Percentiles rank a stretch among this genome's conserved stretches.
phyloP scores from a whole-genome alignment of 805 yeast genomes.

The Ascoidea rubescens region DNA sequence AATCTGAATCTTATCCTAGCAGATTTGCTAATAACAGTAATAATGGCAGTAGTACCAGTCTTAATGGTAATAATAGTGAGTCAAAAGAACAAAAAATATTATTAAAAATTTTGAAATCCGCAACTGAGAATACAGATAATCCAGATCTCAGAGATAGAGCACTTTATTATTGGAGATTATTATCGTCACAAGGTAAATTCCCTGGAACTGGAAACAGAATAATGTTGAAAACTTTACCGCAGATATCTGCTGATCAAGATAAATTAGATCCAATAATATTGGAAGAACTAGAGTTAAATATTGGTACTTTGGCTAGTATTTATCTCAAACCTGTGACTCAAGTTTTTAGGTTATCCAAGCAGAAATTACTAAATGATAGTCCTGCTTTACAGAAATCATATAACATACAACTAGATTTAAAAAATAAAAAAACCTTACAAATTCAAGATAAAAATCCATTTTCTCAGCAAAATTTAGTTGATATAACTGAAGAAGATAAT shows the following conservation, averaged over 20 bases:
- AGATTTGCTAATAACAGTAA: constrained; percentile 6
- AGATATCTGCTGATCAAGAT: constrained; percentile 52
- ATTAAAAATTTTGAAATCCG: constrained; percentile 42
- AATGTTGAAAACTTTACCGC: constrained; percentile 48
- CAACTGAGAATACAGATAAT: constrained; percentile 62
- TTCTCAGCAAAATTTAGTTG: not conserved
- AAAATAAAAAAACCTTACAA: not conserved
- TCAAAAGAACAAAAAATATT: constrained; percentile 38
- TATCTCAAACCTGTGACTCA: constrained; percentile 75
- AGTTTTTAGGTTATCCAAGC: constrained; percentile 55
- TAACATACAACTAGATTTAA: not conserved
- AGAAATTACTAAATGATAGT: constrained; percentile 33
- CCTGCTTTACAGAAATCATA: constrained; percentile 25
- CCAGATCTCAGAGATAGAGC: constrained; percentile 86
- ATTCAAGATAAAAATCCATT: not conserved
- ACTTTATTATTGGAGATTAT: constrained; percentile 70
- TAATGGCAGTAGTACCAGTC: no score
- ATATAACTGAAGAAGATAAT: no score
- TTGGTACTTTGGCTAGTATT: constrained; percentile 73
- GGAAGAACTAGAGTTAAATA: constrained; percentile 71
- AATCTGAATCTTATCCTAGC: constrained; percentile 24
- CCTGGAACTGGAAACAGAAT: constrained; percentile 32
- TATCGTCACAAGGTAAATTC: constrained; percentile 34
- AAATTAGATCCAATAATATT: constrained; percentile 53
- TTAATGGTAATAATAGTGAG: constrained; percentile 1